Percentiles rank a stretch among this genome's conserved stretches.
phyloP scores from a whole-genome alignment of 2,329 filamentous ascomycete genomes.

The Penicillium expansum region DNA sequence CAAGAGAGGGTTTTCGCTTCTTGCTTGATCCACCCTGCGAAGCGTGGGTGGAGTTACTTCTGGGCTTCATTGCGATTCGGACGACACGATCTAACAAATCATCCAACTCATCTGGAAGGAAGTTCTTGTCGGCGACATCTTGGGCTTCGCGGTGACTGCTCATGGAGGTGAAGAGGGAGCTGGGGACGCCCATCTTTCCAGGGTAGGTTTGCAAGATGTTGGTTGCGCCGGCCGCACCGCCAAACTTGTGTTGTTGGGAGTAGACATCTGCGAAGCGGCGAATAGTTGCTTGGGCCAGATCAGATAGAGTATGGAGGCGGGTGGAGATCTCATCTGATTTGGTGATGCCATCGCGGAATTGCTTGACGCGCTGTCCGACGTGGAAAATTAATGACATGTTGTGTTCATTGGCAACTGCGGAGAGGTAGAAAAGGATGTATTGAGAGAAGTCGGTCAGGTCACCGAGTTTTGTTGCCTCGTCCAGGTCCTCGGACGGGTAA shows the following conservation, averaged over 20 bases:
- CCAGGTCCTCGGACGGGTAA: conserved; percentile 52
- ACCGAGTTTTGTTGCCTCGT: conserved; percentile 50
- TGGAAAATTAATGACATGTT: conserved; percentile 89
- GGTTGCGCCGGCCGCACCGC: conserved; percentile 37
- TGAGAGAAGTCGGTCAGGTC: conserved; percentile 74
- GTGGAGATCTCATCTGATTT: conserved; percentile 47
- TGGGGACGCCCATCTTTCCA: conserved; percentile 75
- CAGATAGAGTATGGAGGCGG: conserved; percentile 76
- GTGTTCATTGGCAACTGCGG: conserved; percentile 75
- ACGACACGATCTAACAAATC: conserved; percentile 76
- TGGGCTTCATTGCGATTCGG: conserved; percentile 63
- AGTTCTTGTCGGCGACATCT: conserved; percentile 81
- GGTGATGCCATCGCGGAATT: conserved; percentile 75
- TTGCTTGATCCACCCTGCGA: conserved; percentile 27
- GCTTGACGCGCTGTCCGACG: conserved; percentile 89
- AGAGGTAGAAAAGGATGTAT: conserved; percentile 88
- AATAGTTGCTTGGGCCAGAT: conserved; percentile 78
- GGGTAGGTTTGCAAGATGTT: conserved; percentile 75
- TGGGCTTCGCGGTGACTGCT: conserved; percentile 75
- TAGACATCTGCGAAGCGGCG: conserved; percentile 82
- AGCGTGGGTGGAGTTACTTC: conserved; percentile 35
- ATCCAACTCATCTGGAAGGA: conserved; percentile 72
- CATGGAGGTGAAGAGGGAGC: conserved; percentile 72
- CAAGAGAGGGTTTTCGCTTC: conserved; percentile 42
- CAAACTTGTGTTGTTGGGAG: conserved; percentile 61